Evolutionary conservation across 495 filamentous ascomycete genomes (phyloP).

Genomic region (Astrothelium subdiscretum): DNA sequence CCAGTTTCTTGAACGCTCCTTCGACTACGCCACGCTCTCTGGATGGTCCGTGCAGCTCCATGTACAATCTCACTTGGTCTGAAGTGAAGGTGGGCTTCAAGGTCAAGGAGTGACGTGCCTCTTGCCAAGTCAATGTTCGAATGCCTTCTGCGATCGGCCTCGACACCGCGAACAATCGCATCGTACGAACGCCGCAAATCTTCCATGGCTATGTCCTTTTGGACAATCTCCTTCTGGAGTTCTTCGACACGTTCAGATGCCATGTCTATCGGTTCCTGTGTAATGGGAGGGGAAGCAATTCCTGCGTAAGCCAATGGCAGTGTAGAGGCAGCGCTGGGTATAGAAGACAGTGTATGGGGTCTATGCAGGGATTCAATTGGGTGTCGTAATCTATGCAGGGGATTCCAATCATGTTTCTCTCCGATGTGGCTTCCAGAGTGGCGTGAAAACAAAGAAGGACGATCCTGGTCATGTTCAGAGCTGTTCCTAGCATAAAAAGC

Average conservation of each 20-base stretch:
- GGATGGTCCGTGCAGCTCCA: conserved; percentile 16
- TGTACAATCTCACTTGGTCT: conserved; percentile 7
- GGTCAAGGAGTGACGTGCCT: background rate
- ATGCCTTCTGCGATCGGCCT: background rate
- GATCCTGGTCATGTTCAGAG: background rate
- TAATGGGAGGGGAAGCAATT: background rate
- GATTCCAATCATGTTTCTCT: conserved; percentile 1
- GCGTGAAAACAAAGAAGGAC: background rate
- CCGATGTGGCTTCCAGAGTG: background rate
- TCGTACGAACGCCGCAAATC: background rate
- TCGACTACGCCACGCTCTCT: conserved; percentile 17
- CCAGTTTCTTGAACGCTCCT: background rate
- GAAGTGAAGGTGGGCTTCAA: background rate
- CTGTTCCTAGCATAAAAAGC: background rate
- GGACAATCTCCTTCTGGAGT: background rate
- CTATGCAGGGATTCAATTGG: background rate
- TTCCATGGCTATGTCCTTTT: background rate
- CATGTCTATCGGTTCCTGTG: background rate
- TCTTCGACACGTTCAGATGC: background rate
- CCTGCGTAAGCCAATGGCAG: conserved; percentile 1
- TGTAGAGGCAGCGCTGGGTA: conserved; percentile 1
- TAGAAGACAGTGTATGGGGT: background rate
- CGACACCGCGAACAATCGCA: background rate
- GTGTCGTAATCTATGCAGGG: background rate
- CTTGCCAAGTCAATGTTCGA: background rate